Evolutionary conservation across 108 stramenopile species (phyloP), one percentile per base, ranked within the genome.

Genomic region (Fragilaria radians): DNA sequence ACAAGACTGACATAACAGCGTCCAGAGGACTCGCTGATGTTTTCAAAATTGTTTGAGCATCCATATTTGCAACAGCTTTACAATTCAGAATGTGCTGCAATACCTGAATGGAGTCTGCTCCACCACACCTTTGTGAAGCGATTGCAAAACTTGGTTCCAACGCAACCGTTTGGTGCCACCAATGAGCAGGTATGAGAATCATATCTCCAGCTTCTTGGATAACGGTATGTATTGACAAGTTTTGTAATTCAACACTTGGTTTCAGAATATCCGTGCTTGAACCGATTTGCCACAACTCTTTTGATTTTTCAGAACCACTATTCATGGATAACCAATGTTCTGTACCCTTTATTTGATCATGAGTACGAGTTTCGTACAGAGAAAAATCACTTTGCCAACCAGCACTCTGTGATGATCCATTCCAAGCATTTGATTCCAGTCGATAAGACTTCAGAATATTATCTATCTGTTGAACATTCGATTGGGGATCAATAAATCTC

Each of bases 141-240:
- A 83, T 57, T 9, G 81, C 78, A 26, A 79, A 7, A 36, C 75
- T 77, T 30, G 81, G 78, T 24, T 74, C 69, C 5, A 69, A 65
- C 0, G 72, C 76, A 56, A 78, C 80, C 5, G 79, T 84, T 65
- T 84, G 83, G 57, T 84, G 83, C 70, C 73, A 80, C 63, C 79
- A 84, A 48, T 77, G 64, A 9, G 76, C 73, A 28, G 82, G 82
- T 36, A 84, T 84, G 0, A 84, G 18, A 3, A 84, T 31, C 30
- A 84, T 32, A 61, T 84, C 83, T n/a, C 83, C 83, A 19, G 73
- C 36, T 56, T 73, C 59, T 64, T 84, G 83, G 1, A 78, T 52
- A 3, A 61, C 79, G 11, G 75, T 68, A 23, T 27, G 34, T 11
- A 22, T 14, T n/a, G 32, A 18, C 5, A 27, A 28, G n/a, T n/a